phyloP scores from a whole-genome alignment of 495 filamentous ascomycete genomes.

The Polyplosphaeria fusca region DNA sequence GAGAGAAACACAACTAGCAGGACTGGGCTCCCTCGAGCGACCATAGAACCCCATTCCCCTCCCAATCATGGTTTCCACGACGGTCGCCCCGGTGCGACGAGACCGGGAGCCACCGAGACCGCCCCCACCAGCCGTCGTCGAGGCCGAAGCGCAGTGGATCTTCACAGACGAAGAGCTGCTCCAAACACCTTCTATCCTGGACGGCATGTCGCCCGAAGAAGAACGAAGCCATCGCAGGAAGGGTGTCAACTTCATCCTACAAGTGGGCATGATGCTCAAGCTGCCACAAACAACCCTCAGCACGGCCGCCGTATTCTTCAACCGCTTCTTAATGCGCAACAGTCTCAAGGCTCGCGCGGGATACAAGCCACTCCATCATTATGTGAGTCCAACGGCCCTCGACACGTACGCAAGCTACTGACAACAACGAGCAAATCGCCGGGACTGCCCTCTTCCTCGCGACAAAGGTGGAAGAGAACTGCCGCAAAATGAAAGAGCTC shows the following conservation, averaged over 20 bases:
- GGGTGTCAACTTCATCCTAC: constrained; percentile 92
- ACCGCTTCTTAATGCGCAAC: constrained; percentile 89
- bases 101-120: constrained; percentile 36
- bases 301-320: constrained; percentile 90
- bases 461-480: constrained; percentile 94
- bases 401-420: not conserved
- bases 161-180: constrained; percentile 80
- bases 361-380: constrained; percentile 73
- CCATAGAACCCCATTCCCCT: too few relatives aligned
- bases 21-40: too few relatives aligned
- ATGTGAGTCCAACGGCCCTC: constrained; percentile 52
- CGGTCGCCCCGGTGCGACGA: not conserved
- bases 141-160: constrained; percentile 73
- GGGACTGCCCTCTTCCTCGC: constrained; percentile 89
- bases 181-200: constrained; percentile 77
- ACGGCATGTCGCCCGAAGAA: constrained; percentile 70
- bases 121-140: constrained; percentile 48
- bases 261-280: constrained; percentile 88
- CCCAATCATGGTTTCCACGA: not conserved
- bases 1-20: too few relatives aligned
- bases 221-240: constrained; percentile 79
- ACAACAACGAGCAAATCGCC: constrained; percentile 56
- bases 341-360: constrained; percentile 62
- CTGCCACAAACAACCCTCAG: constrained; percentile 87
- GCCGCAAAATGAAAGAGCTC: constrained; percentile 87